A percentile compares a stretch with the other conserved stretches of the same genome.
Conservation (phyloP, 1,139 yeast genomes). For the Chernovozyma sophiae-reginae region DNA sequence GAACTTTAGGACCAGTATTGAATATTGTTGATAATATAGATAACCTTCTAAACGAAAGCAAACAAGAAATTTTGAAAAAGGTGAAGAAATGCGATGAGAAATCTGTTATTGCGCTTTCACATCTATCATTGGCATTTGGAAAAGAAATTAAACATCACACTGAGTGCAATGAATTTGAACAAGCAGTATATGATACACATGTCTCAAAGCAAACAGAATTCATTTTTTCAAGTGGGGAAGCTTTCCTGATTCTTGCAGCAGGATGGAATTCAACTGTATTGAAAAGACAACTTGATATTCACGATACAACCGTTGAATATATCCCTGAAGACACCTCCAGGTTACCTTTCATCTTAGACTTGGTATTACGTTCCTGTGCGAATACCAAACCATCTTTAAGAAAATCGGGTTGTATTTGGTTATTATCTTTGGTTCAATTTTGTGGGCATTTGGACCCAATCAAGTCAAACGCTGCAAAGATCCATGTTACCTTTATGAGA, state of each 20-base stretch:
- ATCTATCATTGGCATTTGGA: conserved; percentile 41
- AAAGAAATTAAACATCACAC: conserved; percentile 12
- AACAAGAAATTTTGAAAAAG: conserved; percentile 32
- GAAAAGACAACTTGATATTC: conserved; percentile 49
- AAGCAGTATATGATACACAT: conserved; percentile 54
- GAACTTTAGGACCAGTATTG: conserved; percentile 41
- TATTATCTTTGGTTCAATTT: conserved; percentile 73
- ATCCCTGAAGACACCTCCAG: conserved; percentile 20
- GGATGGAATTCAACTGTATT: conserved; percentile 74
- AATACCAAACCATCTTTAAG: conserved; percentile 71
- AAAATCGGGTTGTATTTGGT: conserved; percentile 82
- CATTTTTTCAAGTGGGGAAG: conserved; percentile 81
- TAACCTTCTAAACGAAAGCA: conserved; percentile 18
- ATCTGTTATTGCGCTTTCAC: conserved; percentile 54
- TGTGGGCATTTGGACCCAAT: conserved; percentile 51
- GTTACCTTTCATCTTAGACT: conserved; percentile 35
- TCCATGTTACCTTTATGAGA: conserved; percentile 71
- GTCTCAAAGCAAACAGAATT: conserved; percentile 68
- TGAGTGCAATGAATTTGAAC: conserved; percentile 33
- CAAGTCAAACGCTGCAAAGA: conserved; percentile 42
- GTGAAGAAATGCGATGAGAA: conserved; percentile 60
- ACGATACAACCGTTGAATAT: conserved; percentile 20
- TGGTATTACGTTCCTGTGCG: conserved; percentile 50
- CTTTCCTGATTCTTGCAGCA: conserved; percentile 62
- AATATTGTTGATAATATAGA: conserved; percentile 7